Conservation (phyloP, 768 basidiomycete genomes). For the Pisolithus sp. region DNA sequence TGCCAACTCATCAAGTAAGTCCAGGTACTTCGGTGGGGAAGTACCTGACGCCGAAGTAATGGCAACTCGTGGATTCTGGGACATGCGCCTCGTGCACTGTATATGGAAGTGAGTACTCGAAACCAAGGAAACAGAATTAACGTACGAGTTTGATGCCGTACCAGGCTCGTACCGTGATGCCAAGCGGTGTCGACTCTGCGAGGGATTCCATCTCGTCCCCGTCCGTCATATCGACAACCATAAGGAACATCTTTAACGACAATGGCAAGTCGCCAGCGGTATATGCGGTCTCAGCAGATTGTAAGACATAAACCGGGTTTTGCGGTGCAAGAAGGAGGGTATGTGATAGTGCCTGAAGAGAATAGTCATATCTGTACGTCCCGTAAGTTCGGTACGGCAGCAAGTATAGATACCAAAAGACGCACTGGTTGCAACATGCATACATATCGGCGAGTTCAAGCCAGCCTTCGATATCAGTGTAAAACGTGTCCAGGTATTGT, state of each 20-base stretch:
- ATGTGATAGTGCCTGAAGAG: slow-evolving; percentile 75
- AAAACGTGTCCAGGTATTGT: slow-evolving; percentile 77
- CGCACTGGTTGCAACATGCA: slow-evolving; percentile 66
- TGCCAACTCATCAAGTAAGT: slow-evolving; percentile 62
- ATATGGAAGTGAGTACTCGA: neutral
- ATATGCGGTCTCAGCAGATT: slow-evolving; percentile 84
- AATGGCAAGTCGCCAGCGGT: slow-evolving; percentile 69
- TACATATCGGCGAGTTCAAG: slow-evolving; percentile 80
- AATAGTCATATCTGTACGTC: slow-evolving; percentile 53
- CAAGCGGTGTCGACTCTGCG: slow-evolving; percentile 44
- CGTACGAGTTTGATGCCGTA: slow-evolving; percentile 76
- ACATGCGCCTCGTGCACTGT: slow-evolving; percentile 57
- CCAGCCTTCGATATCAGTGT: slow-evolving; percentile 86
- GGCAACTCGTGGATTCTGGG: slow-evolving; percentile 32
- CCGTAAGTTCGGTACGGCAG: neutral
- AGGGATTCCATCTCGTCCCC: slow-evolving; percentile 44
- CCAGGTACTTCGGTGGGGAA: slow-evolving; percentile 44
- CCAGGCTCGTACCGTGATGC: slow-evolving; percentile 69
- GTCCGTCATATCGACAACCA: slow-evolving; percentile 74
- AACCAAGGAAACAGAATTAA: slow-evolving; percentile 3
- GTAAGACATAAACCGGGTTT: slow-evolving; percentile 79
- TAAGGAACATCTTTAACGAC: slow-evolving; percentile 73
- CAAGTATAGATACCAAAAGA: slow-evolving; percentile 3
- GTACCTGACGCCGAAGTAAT: slow-evolving; percentile 54
- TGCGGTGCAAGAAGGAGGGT: slow-evolving; percentile 77